Evolutionary conservation across 1,139 yeast genomes (phyloP), one percentile per base, ranked within the genome.

Genomic region (Blastobotrys persicus): DNA sequence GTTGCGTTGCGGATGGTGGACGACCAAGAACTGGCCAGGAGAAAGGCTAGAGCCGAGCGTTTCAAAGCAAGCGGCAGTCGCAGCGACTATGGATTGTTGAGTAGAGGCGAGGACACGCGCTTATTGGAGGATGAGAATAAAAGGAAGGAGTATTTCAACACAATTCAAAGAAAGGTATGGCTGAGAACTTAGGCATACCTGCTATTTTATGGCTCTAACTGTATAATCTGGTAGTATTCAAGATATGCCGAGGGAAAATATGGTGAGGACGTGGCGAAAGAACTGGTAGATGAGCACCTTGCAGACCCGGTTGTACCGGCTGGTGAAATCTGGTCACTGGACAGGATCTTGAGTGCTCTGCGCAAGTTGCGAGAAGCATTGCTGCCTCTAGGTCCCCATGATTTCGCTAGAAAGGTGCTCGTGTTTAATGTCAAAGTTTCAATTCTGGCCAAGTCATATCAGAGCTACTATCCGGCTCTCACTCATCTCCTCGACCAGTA

Each of bases 311-410:
- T 37, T 13, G 23, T 13, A 17, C 9, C 13, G 3, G 32, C 45
- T n/a, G n/a, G n/a, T n/a, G n/a, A n/a, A n/a, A n/a, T n/a, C 1
- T 20, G 42, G 11, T 17, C 16, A 6, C 32, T 49, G 5, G 61
- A 56, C 37, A 42, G 48, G 31, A 42, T 58, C 11, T 47, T 56
- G 26, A 49, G 57, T 56, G 50, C 59, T 7, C 43, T 56, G 16
- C 19, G 59, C 20, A 56, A 59, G 32, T 48, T 59, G 28, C 48
- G 63, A 12, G 63, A 59, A 31, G 60, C 61, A 3, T 19, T 51
- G 2, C 14, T 28, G 35, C 42, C 39, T 5, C 16, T 19, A 11
- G 14, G 42, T 7, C 51, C 57, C 1, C 54, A 55, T 16, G 16
- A 39, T 9, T 54, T 57, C 45, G 49, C 49, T 11, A 54, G 49